Conservation (phyloP, 2,329 filamentous ascomycete species). For the Pestalotiopsis sp. region DNA sequence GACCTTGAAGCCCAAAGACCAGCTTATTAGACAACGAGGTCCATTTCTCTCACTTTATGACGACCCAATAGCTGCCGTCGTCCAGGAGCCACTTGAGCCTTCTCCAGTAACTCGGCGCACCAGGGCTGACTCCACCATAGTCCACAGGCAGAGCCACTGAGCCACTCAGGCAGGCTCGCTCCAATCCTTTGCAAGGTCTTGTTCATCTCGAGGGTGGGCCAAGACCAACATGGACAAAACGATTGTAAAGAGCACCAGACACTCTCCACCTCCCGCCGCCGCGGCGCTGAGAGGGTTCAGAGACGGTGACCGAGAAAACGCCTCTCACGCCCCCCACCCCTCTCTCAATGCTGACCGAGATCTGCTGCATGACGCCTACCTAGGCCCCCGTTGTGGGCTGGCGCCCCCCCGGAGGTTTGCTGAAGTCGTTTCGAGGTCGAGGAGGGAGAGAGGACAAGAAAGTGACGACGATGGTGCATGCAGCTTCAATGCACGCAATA, state of each 20-base stretch:
- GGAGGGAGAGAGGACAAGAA: not conserved
- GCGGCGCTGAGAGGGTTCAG: not conserved
- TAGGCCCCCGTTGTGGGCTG: not conserved
- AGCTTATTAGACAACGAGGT: not conserved
- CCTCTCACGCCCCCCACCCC: not conserved
- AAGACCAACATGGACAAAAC: no score
- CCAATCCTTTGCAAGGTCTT: not conserved
- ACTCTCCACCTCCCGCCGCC: no score
- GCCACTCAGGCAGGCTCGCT: not conserved
- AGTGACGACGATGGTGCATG: not conserved
- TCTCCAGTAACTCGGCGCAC: not conserved
- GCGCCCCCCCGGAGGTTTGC: not conserved
- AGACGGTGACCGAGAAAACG: not conserved
- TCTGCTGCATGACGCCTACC: conserved; percentile 1
- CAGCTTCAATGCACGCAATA: conserved; percentile 8
- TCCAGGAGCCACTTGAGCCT: not conserved
- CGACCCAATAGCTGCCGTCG: not conserved
- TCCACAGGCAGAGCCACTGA: not conserved
- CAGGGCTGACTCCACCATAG: not conserved
- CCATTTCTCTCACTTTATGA: not conserved
- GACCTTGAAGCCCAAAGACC: not conserved
- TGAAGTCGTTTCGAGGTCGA: not conserved
- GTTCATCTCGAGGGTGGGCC: no score
- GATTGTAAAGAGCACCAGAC: no score
- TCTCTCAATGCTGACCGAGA: conserved; percentile 7